These are phyloP conservation scores for Tuber melanosporum DNA, from an alignment of 495 filamentous ascomycete genomes.

Conservation along the genomic window DNA sequence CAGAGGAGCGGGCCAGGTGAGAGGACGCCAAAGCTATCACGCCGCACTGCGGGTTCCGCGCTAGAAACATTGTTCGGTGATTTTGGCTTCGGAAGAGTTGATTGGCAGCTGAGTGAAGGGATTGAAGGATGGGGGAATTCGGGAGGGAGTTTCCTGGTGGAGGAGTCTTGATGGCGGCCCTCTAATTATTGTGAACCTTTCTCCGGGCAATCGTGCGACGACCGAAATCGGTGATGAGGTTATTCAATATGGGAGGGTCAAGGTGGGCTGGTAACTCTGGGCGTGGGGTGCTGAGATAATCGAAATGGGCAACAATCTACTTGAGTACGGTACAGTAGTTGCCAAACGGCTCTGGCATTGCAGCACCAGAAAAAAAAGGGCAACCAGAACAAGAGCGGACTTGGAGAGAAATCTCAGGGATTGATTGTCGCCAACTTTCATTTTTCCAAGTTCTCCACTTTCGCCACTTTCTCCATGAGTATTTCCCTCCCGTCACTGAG, in stretches of 20 bases:
- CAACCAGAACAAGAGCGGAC: neutral
- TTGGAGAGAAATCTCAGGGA: neutral
- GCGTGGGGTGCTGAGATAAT: constrained; percentile 30
- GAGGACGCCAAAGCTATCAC: constrained; percentile 7
- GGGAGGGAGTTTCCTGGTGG: constrained; percentile 4
- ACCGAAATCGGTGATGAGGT: constrained; percentile 12
- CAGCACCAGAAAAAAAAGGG: neutral
- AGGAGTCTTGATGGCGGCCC: constrained; percentile 16
- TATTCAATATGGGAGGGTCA: constrained; percentile 7
- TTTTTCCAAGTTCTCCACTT: neutral
- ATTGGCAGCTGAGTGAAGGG: constrained; percentile 3
- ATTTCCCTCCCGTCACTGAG: neutral
- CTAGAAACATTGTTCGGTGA: constrained; percentile 27
- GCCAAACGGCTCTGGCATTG: neutral
- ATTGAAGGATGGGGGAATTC: neutral
- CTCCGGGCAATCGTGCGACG: constrained; percentile 7
- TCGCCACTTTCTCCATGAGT: neutral
- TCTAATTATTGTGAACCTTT: constrained; percentile 7
- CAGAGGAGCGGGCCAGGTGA: constrained; percentile 18
- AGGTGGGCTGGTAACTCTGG: neutral
- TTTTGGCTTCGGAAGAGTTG: neutral
- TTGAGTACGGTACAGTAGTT: constrained; percentile 1
- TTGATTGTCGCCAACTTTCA: neutral
- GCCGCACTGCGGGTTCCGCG: constrained; percentile 15
- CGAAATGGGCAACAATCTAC: constrained; percentile 7